Evolutionary conservation across 2,329 filamentous ascomycete species (phyloP), one percentile per base, ranked within the genome.

Genomic region (Claviceps cyperi): DNA sequence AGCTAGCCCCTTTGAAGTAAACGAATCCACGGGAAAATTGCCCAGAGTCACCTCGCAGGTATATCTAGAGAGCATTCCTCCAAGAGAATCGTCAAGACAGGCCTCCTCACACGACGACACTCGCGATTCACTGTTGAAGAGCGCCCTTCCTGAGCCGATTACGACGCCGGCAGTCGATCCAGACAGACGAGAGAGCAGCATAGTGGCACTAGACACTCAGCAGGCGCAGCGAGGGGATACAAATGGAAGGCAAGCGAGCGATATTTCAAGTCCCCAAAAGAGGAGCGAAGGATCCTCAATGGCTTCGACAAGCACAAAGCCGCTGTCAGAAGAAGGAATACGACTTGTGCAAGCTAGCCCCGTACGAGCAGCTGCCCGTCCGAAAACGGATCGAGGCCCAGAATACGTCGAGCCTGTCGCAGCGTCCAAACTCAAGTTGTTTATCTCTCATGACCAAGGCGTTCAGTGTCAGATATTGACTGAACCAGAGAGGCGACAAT

Each of bases 51-150:
- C 32, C 40, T 32, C 47, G 7, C 53, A 49, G 19, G 51, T 52
- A 7, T 51, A 50, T n/a, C 28, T 55, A 9, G 50, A 52, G 14
- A 46, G 35, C 4, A 52, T 58, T 7, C 56, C 56, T 2, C 55
- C 53, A 1, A 54, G 57, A 5, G 21, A 51, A 24, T 58, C 57
- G 2, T 59, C 57, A 22, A 53, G 43, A n/a, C 19, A 50, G 6
- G 32, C 38, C 11, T 43, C 49, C 9, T 50, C 41, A 15, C 43
- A 48, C 13, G 48, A 51, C n/a, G 46, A 36, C 9, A 28, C 24
- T 38, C 32, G 38, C 28, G 39, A 37, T 17, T 43, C 41, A 9
- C 21, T 35, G 2, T 38, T 22, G 17, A 38, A 46, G 14, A 35
- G 37, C n/a, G 43, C 15, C n/a, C 13, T 35, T 7, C 17, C 37